Conservation (phyloP, 2,329 filamentous ascomycete genomes). For the Botrytis paeoniae region DNA sequence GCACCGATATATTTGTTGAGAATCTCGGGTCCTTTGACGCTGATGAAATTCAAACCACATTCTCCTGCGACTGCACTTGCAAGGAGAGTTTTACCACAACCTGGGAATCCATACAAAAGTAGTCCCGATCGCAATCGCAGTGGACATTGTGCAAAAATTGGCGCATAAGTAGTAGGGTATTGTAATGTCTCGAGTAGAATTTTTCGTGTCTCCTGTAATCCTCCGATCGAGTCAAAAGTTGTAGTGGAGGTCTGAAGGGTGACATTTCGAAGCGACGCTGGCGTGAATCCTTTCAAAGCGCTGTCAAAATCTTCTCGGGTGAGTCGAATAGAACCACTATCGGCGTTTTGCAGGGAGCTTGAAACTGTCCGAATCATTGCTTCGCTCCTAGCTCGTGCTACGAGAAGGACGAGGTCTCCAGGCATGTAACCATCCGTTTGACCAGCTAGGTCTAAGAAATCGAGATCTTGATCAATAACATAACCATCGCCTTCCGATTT, state of each 20-base stretch:
- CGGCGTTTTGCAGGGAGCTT: slow-evolving; percentile 42
- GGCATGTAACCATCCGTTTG: slow-evolving; percentile 98
- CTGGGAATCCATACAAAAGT: slow-evolving; percentile 89
- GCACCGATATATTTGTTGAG: slow-evolving; percentile 99
- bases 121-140: slow-evolving; percentile 91
- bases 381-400: slow-evolving; percentile 85
- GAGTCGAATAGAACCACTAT: slow-evolving; percentile 58
- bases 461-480: slow-evolving; percentile 70
- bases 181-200: slow-evolving; percentile 93
- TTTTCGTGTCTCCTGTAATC: slow-evolving; percentile 78
- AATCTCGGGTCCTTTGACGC: slow-evolving; percentile 96
- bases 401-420: slow-evolving; percentile 81
- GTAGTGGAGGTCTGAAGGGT: slow-evolving; percentile 90
- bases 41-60: slow-evolving; percentile 97
- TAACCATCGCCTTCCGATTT: slow-evolving; percentile 56
- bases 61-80: slow-evolving; percentile 97
- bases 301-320: slow-evolving; percentile 74
- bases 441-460: slow-evolving; percentile 89
- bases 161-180: slow-evolving; percentile 96
- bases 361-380: slow-evolving; percentile 80
- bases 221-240: slow-evolving; percentile 89
- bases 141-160: slow-evolving; percentile 94
- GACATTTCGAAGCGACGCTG: slow-evolving; percentile 90
- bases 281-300: slow-evolving; percentile 89
- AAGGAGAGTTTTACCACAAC: slow-evolving; percentile 93